Evolutionary conservation across 352 stramenopile genomes (phyloP).

Genomic region (Phytophthora macrochlamydospora): DNA sequence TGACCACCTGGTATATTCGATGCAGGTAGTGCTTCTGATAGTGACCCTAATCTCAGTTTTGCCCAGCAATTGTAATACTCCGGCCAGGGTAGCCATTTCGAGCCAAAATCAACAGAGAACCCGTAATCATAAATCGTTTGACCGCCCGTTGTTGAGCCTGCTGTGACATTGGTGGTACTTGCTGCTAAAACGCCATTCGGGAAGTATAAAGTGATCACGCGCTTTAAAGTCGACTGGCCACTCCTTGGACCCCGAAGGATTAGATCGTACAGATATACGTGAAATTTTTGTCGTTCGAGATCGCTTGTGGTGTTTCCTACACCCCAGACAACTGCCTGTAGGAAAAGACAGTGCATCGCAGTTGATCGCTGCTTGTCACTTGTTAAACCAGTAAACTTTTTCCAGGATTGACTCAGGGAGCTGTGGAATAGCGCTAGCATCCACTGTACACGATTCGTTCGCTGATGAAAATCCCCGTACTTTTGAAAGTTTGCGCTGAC

Average conservation of each 20-base stretch:
- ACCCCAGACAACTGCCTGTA: conserved; percentile 79
- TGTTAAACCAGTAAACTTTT: conserved; percentile 57
- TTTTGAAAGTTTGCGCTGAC: conserved; percentile 44
- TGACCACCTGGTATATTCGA: background rate
- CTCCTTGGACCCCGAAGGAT: conserved; percentile 56
- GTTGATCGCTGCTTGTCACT: conserved; percentile 69
- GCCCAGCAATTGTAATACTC: conserved; percentile 70
- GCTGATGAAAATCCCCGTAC: background rate
- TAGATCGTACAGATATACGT: conserved; percentile 63
- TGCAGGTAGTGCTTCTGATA: background rate
- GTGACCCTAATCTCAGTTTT: conserved; percentile 24
- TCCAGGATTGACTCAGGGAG: conserved; percentile 52
- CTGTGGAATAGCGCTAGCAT: conserved; percentile 62
- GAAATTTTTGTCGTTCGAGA: conserved; percentile 62
- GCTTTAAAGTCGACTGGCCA: conserved; percentile 60
- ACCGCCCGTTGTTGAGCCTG: conserved; percentile 9
- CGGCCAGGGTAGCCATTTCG: conserved; percentile 75
- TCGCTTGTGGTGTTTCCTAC: conserved; percentile 54
- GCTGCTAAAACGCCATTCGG: conserved; percentile 30
- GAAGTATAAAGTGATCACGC: conserved; percentile 56
- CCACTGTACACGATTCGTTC: conserved; percentile 22
- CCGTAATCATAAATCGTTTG: conserved; percentile 70
- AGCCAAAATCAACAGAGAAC: conserved; percentile 71
- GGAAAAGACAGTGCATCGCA: conserved; percentile 64
- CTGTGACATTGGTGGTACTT: conserved; percentile 2